Conservation (phyloP, 176 grass and related monocot genomes). For the Saccharum officinarum region DNA sequence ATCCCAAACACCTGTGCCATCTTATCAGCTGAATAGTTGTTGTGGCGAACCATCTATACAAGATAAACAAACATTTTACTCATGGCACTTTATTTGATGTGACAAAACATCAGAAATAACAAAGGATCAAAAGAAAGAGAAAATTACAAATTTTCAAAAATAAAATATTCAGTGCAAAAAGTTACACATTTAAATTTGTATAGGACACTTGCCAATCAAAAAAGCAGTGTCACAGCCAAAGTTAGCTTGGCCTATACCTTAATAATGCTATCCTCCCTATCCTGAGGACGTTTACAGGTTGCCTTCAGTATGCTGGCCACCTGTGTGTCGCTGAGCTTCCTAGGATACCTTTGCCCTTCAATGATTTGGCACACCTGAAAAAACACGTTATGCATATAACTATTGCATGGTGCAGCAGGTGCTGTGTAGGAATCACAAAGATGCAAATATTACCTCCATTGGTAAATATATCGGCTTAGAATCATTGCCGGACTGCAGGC, state of each 20-base stretch:
- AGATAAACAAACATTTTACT: background rate
- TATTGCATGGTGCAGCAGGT: background rate
- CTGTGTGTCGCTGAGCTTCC: conserved; percentile 65
- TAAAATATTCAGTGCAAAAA: background rate
- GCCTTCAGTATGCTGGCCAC: conserved; percentile 47
- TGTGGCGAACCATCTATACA: conserved; percentile 53
- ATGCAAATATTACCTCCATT: conserved; percentile 62
- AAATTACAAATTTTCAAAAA: background rate
- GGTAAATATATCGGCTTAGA: conserved; percentile 65
- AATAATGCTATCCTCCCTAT: conserved; percentile 51
- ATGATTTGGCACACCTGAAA: conserved; percentile 75
- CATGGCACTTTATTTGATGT: too few relatives aligned
- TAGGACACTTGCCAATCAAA: background rate
- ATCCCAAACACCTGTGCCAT: conserved; percentile 58
- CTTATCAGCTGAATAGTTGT: conserved; percentile 59
- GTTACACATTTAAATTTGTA: background rate
- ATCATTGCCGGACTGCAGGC: conserved; percentile 67
- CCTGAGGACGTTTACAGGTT: conserved; percentile 55
- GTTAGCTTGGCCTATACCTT: conserved; percentile 30
- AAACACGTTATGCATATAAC: conserved; percentile 22
- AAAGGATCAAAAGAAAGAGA: background rate
- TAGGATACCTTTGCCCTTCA: conserved; percentile 65
- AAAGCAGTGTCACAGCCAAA: background rate
- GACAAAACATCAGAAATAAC: too few relatives aligned
- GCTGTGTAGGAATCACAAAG: conserved; percentile 4